Percentiles rank a stretch among this genome's conserved stretches.
Evolutionary conservation across 345 rosid genomes (phyloP).

Genomic region (Trapa incisa): DNA sequence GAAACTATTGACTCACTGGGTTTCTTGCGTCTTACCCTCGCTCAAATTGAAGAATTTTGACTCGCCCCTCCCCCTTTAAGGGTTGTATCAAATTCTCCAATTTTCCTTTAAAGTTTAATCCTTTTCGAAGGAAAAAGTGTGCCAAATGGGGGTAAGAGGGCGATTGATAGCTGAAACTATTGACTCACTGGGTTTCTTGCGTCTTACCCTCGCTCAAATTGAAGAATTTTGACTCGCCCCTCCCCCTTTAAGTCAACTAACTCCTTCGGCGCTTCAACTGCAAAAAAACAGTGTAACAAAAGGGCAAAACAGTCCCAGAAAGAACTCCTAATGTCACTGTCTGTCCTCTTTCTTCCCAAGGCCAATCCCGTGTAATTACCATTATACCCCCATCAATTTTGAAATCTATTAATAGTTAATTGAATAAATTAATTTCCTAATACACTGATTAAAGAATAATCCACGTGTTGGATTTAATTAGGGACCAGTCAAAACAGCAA

Average conservation of each 20-base stretch:
- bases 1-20: conserved; percentile 1
- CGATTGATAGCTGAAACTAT: conserved; percentile 2
- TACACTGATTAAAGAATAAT: too few relatives aligned
- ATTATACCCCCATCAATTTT: too few relatives aligned
- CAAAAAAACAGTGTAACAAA: not conserved
- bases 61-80: not conserved
- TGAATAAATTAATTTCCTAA: too few relatives aligned
- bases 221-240: not conserved
- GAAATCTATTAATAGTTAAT: too few relatives aligned
- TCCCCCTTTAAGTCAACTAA: not conserved
- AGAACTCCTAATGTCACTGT: too few relatives aligned
- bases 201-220: not conserved
- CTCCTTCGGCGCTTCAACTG: not conserved
- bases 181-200: not conserved
- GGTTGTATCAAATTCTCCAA: not conserved
- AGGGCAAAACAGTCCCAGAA: not conserved
- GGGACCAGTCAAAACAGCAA: not conserved
- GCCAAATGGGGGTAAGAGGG: conserved; percentile 2
- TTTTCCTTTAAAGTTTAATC: not conserved
- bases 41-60: not conserved
- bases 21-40: not conserved
- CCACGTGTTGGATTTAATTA: too few relatives aligned
- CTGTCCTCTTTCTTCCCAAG: too few relatives aligned
- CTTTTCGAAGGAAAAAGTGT: not conserved
- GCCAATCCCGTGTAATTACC: too few relatives aligned